Evolutionary conservation across 768 basidiomycete genomes (phyloP).

Genomic region (Kwoniella botswanensis): DNA sequence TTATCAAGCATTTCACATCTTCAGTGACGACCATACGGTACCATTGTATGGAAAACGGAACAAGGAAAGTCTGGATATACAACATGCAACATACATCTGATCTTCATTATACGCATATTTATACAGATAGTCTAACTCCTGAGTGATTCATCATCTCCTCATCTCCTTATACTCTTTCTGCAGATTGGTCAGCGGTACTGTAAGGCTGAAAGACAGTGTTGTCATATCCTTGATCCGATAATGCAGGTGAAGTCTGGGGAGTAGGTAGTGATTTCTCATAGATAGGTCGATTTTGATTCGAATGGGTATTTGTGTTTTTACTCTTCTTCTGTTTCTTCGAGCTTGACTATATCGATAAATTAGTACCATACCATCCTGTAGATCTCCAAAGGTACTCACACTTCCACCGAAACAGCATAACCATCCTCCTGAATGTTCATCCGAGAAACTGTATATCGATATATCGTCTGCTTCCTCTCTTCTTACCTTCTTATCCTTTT

Average conservation of each 20-base stretch:
- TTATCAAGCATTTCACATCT: too few relatives aligned
- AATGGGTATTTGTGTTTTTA: too few relatives aligned
- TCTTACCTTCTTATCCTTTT: background rate
- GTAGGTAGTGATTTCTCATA: background rate
- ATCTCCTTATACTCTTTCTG: too few relatives aligned
- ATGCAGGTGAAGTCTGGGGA: background rate
- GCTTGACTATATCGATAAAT: background rate
- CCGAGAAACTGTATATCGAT: conserved; percentile 17
- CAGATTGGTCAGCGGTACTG: too few relatives aligned
- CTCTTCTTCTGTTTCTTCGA: background rate
- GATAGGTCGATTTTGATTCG: background rate
- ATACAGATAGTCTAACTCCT: too few relatives aligned
- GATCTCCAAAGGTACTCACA: background rate
- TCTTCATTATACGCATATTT: background rate
- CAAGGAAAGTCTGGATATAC: too few relatives aligned
- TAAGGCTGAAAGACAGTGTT: conserved; percentile 5
- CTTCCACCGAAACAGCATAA: conserved; percentile 6
- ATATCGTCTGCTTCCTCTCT: conserved; percentile 3
- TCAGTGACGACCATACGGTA: too few relatives aligned
- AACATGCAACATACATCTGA: background rate
- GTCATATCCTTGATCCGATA: background rate
- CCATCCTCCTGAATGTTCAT: conserved; percentile 1
- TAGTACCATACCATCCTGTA: background rate
- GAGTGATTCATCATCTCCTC: too few relatives aligned
- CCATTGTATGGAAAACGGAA: background rate